Conservation (phyloP, 2,329 filamentous ascomycete genomes). For the Paraphaeosphaeria minitans region DNA sequence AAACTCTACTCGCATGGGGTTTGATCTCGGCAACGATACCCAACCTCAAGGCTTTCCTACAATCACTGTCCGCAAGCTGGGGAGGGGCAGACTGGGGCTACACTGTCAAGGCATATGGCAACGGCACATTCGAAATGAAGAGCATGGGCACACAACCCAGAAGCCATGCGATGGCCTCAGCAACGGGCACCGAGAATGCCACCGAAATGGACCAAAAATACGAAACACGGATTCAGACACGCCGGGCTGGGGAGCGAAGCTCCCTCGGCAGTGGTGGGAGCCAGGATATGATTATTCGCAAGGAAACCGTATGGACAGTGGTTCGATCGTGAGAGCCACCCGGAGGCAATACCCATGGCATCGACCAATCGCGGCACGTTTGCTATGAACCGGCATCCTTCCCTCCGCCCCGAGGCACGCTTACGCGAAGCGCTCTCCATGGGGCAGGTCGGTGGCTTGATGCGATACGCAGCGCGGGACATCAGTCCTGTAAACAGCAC, state of each 20-base stretch:
- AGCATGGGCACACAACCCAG: constrained; percentile 5
- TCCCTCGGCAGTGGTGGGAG: constrained; percentile 18
- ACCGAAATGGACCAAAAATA: constrained; percentile 7
- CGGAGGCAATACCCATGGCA: background rate
- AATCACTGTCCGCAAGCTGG: constrained; percentile 20
- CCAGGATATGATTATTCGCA: constrained; percentile 24
- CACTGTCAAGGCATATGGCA: constrained; percentile 13
- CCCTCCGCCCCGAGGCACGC: background rate
- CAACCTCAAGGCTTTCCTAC: constrained; percentile 21
- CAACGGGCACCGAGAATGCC: background rate
- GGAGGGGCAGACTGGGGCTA: constrained; percentile 14
- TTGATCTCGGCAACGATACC: constrained; percentile 26
- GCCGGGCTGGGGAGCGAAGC: constrained; percentile 1
- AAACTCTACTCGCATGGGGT: constrained; percentile 21
- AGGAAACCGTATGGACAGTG: constrained; percentile 14
- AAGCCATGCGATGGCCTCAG: background rate
- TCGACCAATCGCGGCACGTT: constrained; percentile 6
- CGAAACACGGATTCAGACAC: constrained; percentile 8
- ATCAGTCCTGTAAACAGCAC: background rate
- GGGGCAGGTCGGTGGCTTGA: background rate
- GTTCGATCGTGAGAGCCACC: constrained; percentile 1
- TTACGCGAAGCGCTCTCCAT: constrained; percentile 2
- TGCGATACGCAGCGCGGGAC: constrained; percentile 1
- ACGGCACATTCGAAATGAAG: constrained; percentile 17
- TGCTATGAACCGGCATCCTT: background rate